Conservation (phyloP, 345 rosid species). For the Gossypium mustelinum region DNA sequence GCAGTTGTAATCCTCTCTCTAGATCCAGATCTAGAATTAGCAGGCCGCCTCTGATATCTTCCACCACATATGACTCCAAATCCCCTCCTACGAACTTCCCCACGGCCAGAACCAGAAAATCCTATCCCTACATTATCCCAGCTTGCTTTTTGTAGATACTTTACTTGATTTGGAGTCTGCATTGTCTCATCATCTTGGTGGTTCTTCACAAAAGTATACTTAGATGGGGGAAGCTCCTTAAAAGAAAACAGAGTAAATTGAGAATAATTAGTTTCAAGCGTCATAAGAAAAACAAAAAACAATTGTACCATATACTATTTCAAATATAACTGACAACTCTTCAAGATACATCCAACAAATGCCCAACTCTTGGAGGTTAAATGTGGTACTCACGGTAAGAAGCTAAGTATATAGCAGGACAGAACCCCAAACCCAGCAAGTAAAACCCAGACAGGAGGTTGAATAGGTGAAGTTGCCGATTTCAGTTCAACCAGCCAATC, state of each 20-base stretch:
- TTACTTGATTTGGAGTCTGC: slow-evolving; percentile 29
- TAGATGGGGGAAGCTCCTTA: slow-evolving; percentile 32
- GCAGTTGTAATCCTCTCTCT: too few relatives aligned
- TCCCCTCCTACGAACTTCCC: too few relatives aligned
- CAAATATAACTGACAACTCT: neutral
- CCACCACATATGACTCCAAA: too few relatives aligned
- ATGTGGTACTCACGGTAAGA: neutral
- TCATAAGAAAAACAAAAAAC: too few relatives aligned
- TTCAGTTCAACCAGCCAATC: too few relatives aligned
- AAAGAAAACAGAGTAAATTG: slow-evolving; percentile 8
- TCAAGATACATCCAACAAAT: neutral
- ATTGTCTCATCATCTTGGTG: slow-evolving; percentile 25
- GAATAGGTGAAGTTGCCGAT: too few relatives aligned
- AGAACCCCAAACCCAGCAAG: neutral
- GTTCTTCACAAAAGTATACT: slow-evolving; percentile 33
- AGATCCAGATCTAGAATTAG: too few relatives aligned
- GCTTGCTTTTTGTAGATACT: slow-evolving; percentile 44
- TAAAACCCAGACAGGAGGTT: too few relatives aligned
- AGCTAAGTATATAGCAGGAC: neutral
- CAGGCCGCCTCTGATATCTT: too few relatives aligned
- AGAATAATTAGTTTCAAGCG: neutral
- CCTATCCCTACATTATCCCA: slow-evolving; percentile 36
- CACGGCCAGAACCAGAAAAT: too few relatives aligned
- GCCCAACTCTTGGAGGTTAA: neutral
- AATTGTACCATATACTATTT: too few relatives aligned